Evolutionary conservation across 2,329 filamentous ascomycete genomes (phyloP), one percentile per base, ranked within the genome.

Genomic region (Apiospora sp.): DNA sequence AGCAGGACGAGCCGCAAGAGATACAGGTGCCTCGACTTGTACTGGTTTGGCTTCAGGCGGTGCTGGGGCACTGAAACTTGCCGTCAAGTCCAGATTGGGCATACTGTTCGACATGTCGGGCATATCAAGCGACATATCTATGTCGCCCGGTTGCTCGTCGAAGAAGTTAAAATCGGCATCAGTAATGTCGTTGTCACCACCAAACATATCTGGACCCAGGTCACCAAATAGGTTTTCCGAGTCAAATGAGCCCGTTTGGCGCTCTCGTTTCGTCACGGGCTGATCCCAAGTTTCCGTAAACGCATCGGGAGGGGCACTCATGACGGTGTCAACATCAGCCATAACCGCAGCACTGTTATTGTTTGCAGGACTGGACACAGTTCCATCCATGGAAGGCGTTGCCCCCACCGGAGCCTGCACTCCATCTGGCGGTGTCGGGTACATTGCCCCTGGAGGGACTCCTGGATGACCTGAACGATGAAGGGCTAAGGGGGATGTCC

Each of bases 101-200:
- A 77, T 71, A 54, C 76, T 27, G 41, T 75, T 75, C 22, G 77
- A 72, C 51, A 83, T 76, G 10, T 78, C 79, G 14, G 81, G 74
- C 46, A 83, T 71, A 37, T 77, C 80, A 14, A 82, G 76, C 2
- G 82, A 74, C 54, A 86, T 72, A 58, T 84, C 84, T 34, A 82
- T 80, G 14, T 81, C 82, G 2, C 80, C 84, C 3, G 87, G 85
- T 37, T 87, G 83, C 74, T 92, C 91, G 77, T 96, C 93, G 76
- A 96, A 96, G 81, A 95, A 96, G 79, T 89, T 94, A 80, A 96
- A 96, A 78, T 96, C 94, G 7, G 91, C 93, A 76, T 96, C 94
- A 0, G 92, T 95, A n/a, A 96, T 87, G 75, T 91, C 89, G 74
- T 90, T 88, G n/a, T 91, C 89, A n/a, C 88, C 89, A n/a, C 88